phyloP scores from a whole-genome alignment of 2,329 filamentous ascomycete species.

The Beauveria medogensis region DNA sequence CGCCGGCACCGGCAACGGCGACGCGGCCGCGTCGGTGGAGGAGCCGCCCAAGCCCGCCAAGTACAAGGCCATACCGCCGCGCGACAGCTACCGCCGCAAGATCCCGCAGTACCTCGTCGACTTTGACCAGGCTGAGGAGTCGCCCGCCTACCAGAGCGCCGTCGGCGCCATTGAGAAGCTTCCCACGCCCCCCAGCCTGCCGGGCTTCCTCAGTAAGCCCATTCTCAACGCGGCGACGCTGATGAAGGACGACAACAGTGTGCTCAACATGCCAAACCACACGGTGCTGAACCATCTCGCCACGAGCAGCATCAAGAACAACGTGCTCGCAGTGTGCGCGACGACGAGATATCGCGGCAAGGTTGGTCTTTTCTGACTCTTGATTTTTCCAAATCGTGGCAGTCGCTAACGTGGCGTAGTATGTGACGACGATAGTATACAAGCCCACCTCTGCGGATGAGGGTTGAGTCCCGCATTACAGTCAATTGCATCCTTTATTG shows the following conservation, averaged over 20 bases:
- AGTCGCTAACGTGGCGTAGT: slow-evolving; percentile 43
- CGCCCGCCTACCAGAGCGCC: slow-evolving; percentile 64
- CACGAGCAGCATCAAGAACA: slow-evolving; percentile 96
- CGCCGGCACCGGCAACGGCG: slow-evolving; percentile 15
- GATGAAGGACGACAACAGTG: slow-evolving; percentile 97
- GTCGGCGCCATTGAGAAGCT: slow-evolving; percentile 67
- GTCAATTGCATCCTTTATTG: not conserved
- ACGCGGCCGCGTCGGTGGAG: slow-evolving; percentile 26
- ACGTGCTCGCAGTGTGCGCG: slow-evolving; percentile 87
- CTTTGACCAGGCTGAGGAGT: slow-evolving; percentile 77
- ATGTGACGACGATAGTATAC: slow-evolving; percentile 96
- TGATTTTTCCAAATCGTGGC: not conserved
- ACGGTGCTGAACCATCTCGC: slow-evolving; percentile 94
- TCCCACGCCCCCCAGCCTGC: slow-evolving; percentile 76
- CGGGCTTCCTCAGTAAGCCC: slow-evolving; percentile 86
- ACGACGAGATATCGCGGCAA: slow-evolving; percentile 98
- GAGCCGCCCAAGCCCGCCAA: slow-evolving; percentile 39
- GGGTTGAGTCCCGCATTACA: slow-evolving; percentile 17
- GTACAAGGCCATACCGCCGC: slow-evolving; percentile 40
- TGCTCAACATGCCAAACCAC: slow-evolving; percentile 93
- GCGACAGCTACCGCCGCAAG: slow-evolving; percentile 57
- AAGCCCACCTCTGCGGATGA: slow-evolving; percentile 68
- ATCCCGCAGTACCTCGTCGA: slow-evolving; percentile 83
- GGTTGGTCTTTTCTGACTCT: slow-evolving; percentile 37
- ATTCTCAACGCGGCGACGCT: slow-evolving; percentile 86